These are phyloP conservation scores for Vigna nakashimae DNA, from an alignment of 306 rosid genomes.

Conservation along the genomic window DNA sequence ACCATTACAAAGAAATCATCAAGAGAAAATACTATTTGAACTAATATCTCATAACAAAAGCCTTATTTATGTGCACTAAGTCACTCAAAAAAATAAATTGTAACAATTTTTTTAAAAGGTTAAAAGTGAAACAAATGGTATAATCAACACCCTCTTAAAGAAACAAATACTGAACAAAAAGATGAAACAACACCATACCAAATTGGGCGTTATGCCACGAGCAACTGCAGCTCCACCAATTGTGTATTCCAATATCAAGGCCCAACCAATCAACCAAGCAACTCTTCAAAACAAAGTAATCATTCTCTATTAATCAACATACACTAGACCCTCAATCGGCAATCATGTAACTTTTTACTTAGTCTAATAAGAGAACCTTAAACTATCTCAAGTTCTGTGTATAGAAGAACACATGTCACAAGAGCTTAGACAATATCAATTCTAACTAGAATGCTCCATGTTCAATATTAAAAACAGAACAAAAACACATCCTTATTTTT, in stretches of 20 bases:
- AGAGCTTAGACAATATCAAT: no score
- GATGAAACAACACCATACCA: slow-evolving; percentile 57
- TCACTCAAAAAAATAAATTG: background rate
- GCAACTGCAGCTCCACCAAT: slow-evolving; percentile 92
- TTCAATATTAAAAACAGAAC: no score
- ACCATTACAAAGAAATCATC: slow-evolving; percentile 1
- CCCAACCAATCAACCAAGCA: slow-evolving; percentile 99
- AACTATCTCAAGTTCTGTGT: background rate
- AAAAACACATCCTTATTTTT: no score
- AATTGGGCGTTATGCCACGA: slow-evolving; percentile 94
- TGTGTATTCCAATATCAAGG: slow-evolving; percentile 85
- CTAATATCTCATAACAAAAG: background rate
- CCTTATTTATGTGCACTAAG: background rate
- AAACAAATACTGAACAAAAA: background rate
- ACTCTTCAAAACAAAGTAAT: slow-evolving; percentile 55
- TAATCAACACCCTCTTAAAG: background rate
- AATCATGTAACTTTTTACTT: background rate
- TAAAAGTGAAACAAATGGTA: background rate
- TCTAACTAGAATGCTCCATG: no score
- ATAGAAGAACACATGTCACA: background rate
- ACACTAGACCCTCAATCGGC: slow-evolving; percentile 22
- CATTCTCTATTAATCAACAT: background rate
- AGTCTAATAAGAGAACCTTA: background rate
- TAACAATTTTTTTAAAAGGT: background rate
- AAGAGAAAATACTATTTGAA: background rate